Conservation (phyloP, 805 yeast species). For the Suhomyces kilbournensis region DNA sequence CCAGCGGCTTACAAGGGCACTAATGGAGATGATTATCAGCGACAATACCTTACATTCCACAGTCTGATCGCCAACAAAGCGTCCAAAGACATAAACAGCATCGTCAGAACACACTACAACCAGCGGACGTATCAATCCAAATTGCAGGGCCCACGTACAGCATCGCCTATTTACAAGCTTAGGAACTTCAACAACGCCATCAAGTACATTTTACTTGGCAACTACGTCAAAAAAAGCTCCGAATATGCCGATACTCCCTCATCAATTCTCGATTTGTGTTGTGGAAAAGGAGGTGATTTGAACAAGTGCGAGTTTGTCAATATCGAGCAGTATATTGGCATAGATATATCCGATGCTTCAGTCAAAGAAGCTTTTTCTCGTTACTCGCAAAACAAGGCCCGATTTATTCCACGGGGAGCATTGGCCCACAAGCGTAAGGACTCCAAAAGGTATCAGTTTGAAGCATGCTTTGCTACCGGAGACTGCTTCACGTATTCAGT, state of each 20-base stretch:
- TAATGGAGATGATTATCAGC: not conserved
- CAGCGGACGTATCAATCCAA: conserved; percentile 72
- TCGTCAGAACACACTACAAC: conserved; percentile 83
- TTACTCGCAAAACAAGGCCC: conserved; percentile 51
- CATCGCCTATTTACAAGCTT: conserved; percentile 81
- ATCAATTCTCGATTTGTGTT: conserved; percentile 79
- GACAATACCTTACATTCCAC: conserved; percentile 36
- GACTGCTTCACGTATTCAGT: conserved; percentile 79
- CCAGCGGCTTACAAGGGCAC: conserved; percentile 4
- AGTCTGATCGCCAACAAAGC: conserved; percentile 34
- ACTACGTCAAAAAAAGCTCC: conserved; percentile 45
- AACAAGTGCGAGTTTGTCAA: conserved; percentile 80
- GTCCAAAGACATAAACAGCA: conserved; percentile 51
- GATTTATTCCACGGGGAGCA: conserved; percentile 29
- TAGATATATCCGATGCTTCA: conserved; percentile 88
- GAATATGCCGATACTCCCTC: conserved; percentile 18
- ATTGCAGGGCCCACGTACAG: conserved; percentile 54
- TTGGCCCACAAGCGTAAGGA: conserved; percentile 22
- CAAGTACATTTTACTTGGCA: conserved; percentile 79
- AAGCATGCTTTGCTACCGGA: conserved; percentile 84
- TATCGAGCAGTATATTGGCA: conserved; percentile 77
- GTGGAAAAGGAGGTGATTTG: conserved; percentile 98
- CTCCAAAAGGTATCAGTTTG: conserved; percentile 56
- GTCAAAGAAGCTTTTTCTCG: conserved; percentile 80
- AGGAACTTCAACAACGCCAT: conserved; percentile 90